Evolutionary conservation across 1,284 basidiomycete genomes (phyloP).

Genomic region (Puccinia sorghi): DNA sequence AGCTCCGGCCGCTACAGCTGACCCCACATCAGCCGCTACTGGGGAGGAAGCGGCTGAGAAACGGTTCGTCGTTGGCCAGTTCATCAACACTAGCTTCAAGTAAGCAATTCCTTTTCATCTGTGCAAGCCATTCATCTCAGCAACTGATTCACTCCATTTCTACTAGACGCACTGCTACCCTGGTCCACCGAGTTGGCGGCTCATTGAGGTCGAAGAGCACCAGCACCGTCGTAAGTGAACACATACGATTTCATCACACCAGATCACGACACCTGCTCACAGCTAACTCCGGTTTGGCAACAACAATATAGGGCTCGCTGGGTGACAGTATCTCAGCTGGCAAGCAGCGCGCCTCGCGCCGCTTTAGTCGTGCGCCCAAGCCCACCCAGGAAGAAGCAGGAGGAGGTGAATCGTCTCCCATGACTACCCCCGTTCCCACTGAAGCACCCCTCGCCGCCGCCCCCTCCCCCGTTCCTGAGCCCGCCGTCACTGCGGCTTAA

Average conservation of each 20-base stretch:
- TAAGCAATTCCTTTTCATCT: neutral
- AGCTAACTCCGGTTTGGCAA: too few species aligned
- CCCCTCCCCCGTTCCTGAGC: neutral
- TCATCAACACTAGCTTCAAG: conserved; percentile 42
- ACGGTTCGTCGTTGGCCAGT: conserved; percentile 18
- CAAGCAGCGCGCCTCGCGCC: conserved; percentile 34
- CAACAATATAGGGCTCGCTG: neutral
- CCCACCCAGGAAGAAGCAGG: neutral
- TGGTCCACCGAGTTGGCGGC: conserved; percentile 18
- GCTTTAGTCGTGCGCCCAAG: conserved; percentile 34
- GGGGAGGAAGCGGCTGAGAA: neutral
- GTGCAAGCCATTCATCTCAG: neutral
- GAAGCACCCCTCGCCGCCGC: neutral
- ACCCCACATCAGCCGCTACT: neutral
- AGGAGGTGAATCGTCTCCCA: too few species aligned
- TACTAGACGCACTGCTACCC: conserved; percentile 33
- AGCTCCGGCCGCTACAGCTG: neutral
- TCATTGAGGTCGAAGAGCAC: conserved; percentile 20
- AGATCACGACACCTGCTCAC: too few species aligned
- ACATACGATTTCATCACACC: too few species aligned
- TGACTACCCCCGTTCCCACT: neutral
- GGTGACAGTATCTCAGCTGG: conserved; percentile 11
- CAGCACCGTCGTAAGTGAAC: conserved; percentile 18
- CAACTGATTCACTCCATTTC: neutral
- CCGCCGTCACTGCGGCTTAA: neutral